Conservation (phyloP, 2,329 filamentous ascomycete species). For the Zymoseptoria crescenta region DNA sequence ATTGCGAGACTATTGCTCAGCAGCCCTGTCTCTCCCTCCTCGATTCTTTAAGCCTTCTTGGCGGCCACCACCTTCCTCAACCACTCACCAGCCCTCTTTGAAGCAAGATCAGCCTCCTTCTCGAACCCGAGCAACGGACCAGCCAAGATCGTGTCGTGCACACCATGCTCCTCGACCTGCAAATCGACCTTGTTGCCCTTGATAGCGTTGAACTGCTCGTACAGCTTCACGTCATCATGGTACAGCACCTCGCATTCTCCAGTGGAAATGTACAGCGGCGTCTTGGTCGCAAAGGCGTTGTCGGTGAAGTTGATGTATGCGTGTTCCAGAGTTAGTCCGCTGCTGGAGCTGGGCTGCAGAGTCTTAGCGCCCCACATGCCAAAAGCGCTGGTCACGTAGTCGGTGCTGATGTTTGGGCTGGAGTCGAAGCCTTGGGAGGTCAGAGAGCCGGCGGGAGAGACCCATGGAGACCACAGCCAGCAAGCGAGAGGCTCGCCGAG, state of each 20-base stretch:
- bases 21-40: neutral
- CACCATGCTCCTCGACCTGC: slow-evolving; percentile 34
- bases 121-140: slow-evolving; percentile 38
- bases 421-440: slow-evolving; percentile 20
- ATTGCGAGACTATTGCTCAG: neutral
- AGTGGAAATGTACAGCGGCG: slow-evolving; percentile 37
- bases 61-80: slow-evolving; percentile 4
- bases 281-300: slow-evolving; percentile 32
- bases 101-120: slow-evolving; percentile 29
- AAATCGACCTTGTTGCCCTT: slow-evolving; percentile 37
- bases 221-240: slow-evolving; percentile 33
- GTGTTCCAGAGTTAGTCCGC: slow-evolving; percentile 19
- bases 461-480: slow-evolving; percentile 40
- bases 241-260: slow-evolving; percentile 38
- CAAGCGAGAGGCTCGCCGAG: slow-evolving; percentile 33
- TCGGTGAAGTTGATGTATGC: slow-evolving; percentile 35
- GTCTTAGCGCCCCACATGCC: slow-evolving; percentile 36
- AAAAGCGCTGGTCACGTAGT: slow-evolving; percentile 36
- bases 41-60: neutral
- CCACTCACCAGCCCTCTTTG: slow-evolving; percentile 33
- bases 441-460: slow-evolving; percentile 29
- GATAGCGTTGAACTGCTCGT: slow-evolving; percentile 30
- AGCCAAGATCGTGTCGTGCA: slow-evolving; percentile 42
- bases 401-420: slow-evolving; percentile 32
- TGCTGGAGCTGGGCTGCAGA: slow-evolving; percentile 25